Base-by-base conservation (phyloP, 2,329 filamentous ascomycete genomes). In the Zymoseptoria passerinii region DNA sequence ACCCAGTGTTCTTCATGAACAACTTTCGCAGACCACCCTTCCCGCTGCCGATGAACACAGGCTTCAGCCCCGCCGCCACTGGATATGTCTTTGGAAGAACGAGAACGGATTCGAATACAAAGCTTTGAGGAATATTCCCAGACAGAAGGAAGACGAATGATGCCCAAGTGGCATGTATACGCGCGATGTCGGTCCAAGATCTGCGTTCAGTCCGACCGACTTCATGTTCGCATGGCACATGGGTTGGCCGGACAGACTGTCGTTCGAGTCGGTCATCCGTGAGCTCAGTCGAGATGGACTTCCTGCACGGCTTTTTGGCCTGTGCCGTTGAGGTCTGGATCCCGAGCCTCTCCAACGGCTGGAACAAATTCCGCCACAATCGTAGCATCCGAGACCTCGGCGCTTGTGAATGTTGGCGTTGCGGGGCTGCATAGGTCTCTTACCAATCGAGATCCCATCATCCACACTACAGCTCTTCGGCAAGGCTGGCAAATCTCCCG, bases 1-100 rank as follows among this genome's bases (percentile, higher is more conserved):
- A 92, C 64, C 88, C 88, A 0, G 88, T 90, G 1, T 92, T 92
- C 74, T 90, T 91, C 74, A 88, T 87, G 0, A 77, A 82, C 28
- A 78, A 79, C 54, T 74, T 89, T 54, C 81, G 80, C 58, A 82
- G 80, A 65, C 78, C 81, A 2, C 80, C 83, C 4, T 75, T 79
- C 20, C 69, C 75, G 0, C 65, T 77, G 58, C 74, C 73, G 10
- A 63, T 71, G 16, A 71, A 71, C 50, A 69, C 71, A 20, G 71
- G 69, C 1, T 71, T 72, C 61, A 77, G 66, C 64, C 77, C 77
- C 4, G 76, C 75, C 2, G 76, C 77, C 8, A 74, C 71, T 28
- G 77, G 77, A 1, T 79, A 79, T 58, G 66, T 73, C 29, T 71
- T 72, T 55, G 62, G 66, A 23, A 61, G 61, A 52, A 44, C 59